A percentile compares a stretch with the other conserved stretches of the same genome.
These are phyloP conservation scores for Kwoniella shivajii DNA, from an alignment of 1,284 basidiomycete species.

Conservation along the genomic window DNA sequence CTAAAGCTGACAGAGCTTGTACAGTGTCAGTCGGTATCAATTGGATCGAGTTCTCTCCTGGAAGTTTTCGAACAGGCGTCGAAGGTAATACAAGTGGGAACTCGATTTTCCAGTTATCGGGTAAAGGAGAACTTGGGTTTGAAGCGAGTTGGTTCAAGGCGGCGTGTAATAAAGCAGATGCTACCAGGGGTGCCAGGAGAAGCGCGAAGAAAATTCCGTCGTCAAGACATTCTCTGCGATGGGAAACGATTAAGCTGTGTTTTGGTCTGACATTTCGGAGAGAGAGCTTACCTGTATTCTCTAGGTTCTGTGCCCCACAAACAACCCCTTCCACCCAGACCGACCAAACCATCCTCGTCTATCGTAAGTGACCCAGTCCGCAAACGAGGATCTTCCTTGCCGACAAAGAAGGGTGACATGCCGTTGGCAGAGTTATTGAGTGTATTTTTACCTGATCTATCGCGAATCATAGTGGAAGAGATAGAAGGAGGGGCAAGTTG, in stretches of 20 bases:
- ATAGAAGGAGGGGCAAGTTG: background rate
- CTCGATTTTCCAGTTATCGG: conserved; percentile 74
- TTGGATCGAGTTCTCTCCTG: conserved; percentile 21
- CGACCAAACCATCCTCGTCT: conserved; percentile 26
- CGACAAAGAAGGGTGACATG: background rate
- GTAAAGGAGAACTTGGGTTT: conserved; percentile 52
- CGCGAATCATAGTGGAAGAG: conserved; percentile 6
- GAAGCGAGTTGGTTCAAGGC: conserved; percentile 56
- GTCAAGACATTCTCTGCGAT: conserved; percentile 70
- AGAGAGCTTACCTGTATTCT: conserved; percentile 46
- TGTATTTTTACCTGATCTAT: conserved; percentile 15
- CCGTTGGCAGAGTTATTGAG: background rate
- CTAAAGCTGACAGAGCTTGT: conserved; percentile 63
- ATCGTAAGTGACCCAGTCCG: conserved; percentile 4
- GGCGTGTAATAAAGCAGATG: conserved; percentile 62
- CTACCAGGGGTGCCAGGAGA: conserved; percentile 73
- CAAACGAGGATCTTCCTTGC: conserved; percentile 18
- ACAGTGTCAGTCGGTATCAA: conserved; percentile 52
- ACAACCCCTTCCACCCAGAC: conserved; percentile 37
- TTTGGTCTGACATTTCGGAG: background rate
- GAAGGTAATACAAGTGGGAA: conserved; percentile 58
- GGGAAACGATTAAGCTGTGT: background rate
- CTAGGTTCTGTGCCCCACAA: conserved; percentile 54
- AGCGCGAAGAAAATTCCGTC: conserved; percentile 81
- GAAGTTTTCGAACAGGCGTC: conserved; percentile 38